Conservation (phyloP, 352 stramenopile species). For the Phytophthora multivora region DNA sequence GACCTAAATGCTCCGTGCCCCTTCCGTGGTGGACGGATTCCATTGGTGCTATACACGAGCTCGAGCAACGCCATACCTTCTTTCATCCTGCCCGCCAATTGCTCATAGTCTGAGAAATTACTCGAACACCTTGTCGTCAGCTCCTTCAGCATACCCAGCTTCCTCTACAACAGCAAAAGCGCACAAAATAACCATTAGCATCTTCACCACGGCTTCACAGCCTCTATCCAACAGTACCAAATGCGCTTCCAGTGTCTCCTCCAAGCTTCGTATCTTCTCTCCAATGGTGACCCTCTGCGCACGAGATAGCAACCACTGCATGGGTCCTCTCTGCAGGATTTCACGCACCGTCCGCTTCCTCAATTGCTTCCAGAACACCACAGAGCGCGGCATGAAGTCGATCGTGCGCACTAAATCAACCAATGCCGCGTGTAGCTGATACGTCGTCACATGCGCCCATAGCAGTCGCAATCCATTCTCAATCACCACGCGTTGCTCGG, state of each 20-base stretch:
- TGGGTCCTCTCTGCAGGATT: slow-evolving; percentile 52
- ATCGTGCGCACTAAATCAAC: slow-evolving; percentile 65
- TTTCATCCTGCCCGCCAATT: slow-evolving; percentile 43
- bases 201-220: neutral
- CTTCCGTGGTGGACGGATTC: slow-evolving; percentile 58
- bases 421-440: slow-evolving; percentile 62
- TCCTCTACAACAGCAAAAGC: slow-evolving; percentile 37
- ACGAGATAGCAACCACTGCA: slow-evolving; percentile 69
- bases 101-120: slow-evolving; percentile 36
- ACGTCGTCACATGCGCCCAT: slow-evolving; percentile 67
- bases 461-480: slow-evolving; percentile 46
- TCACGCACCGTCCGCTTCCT: slow-evolving; percentile 53
- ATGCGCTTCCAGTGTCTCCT: slow-evolving; percentile 67
- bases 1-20: slow-evolving; percentile 60
- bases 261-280: slow-evolving; percentile 67
- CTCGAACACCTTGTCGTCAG: slow-evolving; percentile 47
- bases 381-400: slow-evolving; percentile 70
- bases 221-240: slow-evolving; percentile 42
- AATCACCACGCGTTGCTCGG: slow-evolving; percentile 37
- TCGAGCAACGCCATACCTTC: slow-evolving; percentile 57
- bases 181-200: neutral
- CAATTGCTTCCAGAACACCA: slow-evolving; percentile 74
- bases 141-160: slow-evolving; percentile 77
- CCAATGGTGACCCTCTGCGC: slow-evolving; percentile 55
- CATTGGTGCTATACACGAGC: slow-evolving; percentile 62